These are phyloP conservation scores for Dinochytrium kinnereticum DNA, from an alignment of 371 early-diverging fungal genomes.

Conservation along the genomic window DNA sequence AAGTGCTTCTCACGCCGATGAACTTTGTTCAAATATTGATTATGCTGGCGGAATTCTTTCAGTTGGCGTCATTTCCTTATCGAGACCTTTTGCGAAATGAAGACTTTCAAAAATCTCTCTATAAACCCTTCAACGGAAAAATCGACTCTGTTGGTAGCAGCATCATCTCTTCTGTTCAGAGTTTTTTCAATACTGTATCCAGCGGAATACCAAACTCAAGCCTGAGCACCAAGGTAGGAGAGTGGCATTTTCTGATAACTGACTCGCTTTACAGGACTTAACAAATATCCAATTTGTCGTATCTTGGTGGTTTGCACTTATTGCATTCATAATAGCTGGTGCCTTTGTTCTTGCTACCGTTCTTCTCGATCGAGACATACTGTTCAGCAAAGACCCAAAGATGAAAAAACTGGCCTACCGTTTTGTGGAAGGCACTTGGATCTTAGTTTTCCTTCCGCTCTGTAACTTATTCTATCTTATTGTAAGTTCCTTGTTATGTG, in stretches of 20 bases:
- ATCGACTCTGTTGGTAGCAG: conserved; percentile 21
- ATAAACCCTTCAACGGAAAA: conserved; percentile 4
- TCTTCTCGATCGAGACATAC: background rate
- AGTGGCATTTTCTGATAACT: too few relatives aligned
- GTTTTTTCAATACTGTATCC: conserved; percentile 28
- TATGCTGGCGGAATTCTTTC: conserved; percentile 37
- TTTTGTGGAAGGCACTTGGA: conserved; percentile 30
- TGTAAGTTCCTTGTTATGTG: conserved; percentile 20
- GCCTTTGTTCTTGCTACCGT: background rate
- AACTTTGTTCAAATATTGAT: conserved; percentile 35
- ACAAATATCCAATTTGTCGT: conserved; percentile 40
- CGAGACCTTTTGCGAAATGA: conserved; percentile 40
- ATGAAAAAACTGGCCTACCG: background rate
- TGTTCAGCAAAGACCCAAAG: background rate
- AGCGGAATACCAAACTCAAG: conserved; percentile 32
- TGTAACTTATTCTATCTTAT: conserved; percentile 38
- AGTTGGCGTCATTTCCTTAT: conserved; percentile 39
- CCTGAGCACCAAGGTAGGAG: conserved; percentile 3
- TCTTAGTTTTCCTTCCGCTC: conserved; percentile 35
- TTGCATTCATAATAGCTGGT: conserved; percentile 25
- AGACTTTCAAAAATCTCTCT: conserved; percentile 35
- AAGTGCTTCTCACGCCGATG: conserved; percentile 19
- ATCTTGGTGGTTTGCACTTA: conserved; percentile 39
- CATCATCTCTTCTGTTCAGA: conserved; percentile 14
- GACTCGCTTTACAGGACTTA: too few relatives aligned